Percentiles rank a stretch among this genome's conserved stretches.
Evolutionary conservation across 1,284 basidiomycete genomes (phyloP).

Genomic region (Rhizoctonia solani): DNA sequence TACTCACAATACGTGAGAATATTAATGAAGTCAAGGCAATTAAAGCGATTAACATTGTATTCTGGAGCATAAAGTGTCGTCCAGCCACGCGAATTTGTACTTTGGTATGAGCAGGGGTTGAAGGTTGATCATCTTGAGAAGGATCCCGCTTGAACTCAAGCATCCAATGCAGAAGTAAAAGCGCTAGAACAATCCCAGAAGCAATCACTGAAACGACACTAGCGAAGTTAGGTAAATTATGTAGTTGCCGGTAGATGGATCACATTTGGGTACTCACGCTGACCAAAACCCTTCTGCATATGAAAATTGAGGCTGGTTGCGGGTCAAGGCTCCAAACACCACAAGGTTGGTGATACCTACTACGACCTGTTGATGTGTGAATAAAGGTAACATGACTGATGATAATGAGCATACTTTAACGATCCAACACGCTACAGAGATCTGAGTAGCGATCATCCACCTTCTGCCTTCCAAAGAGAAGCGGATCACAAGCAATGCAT

Average conservation of each 20-base stretch:
- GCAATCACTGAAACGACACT: conserved; percentile 48
- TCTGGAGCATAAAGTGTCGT: conserved; percentile 50
- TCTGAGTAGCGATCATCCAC: conserved; percentile 45
- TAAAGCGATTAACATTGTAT: conserved; percentile 47
- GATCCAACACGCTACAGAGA: conserved; percentile 49
- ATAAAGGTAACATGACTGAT: neutral
- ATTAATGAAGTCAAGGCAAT: conserved; percentile 42
- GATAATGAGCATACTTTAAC: conserved; percentile 44
- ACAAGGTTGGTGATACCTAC: conserved; percentile 49
- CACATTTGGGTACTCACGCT: no score
- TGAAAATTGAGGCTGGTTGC: conserved; percentile 43
- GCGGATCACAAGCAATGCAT: conserved; percentile 48
- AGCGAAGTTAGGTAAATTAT: neutral
- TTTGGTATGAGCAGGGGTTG: conserved; percentile 37
- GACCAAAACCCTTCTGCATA: conserved; percentile 51
- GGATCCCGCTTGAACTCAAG: conserved; percentile 42
- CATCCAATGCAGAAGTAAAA: conserved; percentile 47
- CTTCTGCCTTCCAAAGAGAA: conserved; percentile 46
- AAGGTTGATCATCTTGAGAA: conserved; percentile 8
- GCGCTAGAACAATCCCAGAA: conserved; percentile 46
- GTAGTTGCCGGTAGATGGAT: neutral
- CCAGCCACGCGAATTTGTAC: conserved; percentile 45
- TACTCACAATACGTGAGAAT: conserved; percentile 39
- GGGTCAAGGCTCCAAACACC: conserved; percentile 45
- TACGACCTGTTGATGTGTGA: conserved; percentile 35